phyloP scores from a whole-genome alignment of 2,329 filamentous ascomycete genomes.

The Tolypocladium guangdongense region DNA sequence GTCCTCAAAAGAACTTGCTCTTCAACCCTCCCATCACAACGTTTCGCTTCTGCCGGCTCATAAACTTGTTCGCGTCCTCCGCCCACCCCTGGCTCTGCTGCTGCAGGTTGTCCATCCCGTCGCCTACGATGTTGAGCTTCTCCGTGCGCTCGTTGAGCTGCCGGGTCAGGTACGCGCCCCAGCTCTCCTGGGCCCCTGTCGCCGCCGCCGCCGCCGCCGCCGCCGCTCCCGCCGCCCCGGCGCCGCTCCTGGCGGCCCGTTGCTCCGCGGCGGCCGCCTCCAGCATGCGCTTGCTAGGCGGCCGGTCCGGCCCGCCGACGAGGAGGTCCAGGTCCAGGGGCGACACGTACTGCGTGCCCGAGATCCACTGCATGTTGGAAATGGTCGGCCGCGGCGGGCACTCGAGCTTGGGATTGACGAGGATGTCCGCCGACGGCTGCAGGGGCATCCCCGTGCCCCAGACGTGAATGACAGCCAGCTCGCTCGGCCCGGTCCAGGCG shows the following conservation, averaged over 20 bases:
- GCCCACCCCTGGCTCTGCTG: conserved; percentile 75
- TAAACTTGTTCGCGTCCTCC: conserved; percentile 78
- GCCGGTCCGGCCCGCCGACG: conserved; percentile 80
- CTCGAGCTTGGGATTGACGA: conserved; percentile 66
- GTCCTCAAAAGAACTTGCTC: conserved; percentile 40
- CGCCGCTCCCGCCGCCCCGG: conserved; percentile 16
- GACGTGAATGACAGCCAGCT: conserved; percentile 70
- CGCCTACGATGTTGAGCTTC: conserved; percentile 70
- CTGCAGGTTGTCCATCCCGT: conserved; percentile 74
- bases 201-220: conserved; percentile 8
- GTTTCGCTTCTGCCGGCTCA: conserved; percentile 78
- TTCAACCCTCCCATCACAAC: conserved; percentile 61
- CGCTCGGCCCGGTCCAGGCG: conserved; percentile 80
- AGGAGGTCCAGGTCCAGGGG: conserved; percentile 80
- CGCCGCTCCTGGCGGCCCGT: conserved; percentile 36
- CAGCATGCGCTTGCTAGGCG: conserved; percentile 79
- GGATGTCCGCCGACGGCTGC: conserved; percentile 53
- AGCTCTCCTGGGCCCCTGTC: conserved; percentile 47
- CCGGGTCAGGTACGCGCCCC: conserved; percentile 71
- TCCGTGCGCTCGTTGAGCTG: conserved; percentile 88
- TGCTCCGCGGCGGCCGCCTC: conserved; percentile 69
- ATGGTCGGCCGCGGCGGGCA: conserved; percentile 82
- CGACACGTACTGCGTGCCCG: conserved; percentile 84
- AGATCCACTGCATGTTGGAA: conserved; percentile 91
- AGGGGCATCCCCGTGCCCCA: conserved; percentile 66